Base-by-base conservation (phyloP, 768 basidiomycete genomes). In the Collybia nuda region DNA sequence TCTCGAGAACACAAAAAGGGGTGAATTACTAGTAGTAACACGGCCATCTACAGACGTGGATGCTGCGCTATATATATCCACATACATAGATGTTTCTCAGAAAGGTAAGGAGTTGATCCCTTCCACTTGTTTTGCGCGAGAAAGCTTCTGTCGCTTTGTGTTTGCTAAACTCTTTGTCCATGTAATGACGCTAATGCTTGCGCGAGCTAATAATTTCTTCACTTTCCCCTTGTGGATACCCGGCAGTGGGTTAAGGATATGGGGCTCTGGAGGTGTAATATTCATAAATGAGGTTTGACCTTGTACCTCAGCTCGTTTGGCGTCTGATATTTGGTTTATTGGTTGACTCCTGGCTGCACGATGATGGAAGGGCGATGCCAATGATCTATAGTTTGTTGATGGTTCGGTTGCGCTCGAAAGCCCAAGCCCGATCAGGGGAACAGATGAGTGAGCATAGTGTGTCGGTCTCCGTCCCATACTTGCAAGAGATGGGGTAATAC, bases 221-320 rank as follows among this genome's bases (percentile, higher is more conserved):
- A 59, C 37, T 8, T 55, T 51, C 5, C 47, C 47, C 29, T 17
- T 49, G 6, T 40, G 37, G 18, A 40, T 38, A 15, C 46, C 36
- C 5, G 51, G 29, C 6, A 39, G 7, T n/a, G 38, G 23, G 21
- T 40, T 42, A 32, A 36, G 51, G 1, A 18, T 32, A 26, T 55
- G 48, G 40, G 51, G 59, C 24, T 69, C 67, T 21, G 67, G 69
- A 18, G n/a, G n/a, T n/a, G 67, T 69, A 47, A 74, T 67, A 50
- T 72, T 65, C 26, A 74, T 74, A 53, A 74, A 74, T 7, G 72
- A 72, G 47, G 53, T 64, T 2, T 65, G 62, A 5, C 53, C 15
- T 14, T 40, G 28, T 18, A 36, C 47, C 12, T 44, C 40, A 28
- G 36, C 23, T 22, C 44, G n/a, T 23, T 38, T 44, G 7, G 14